Evolutionary conservation across 495 filamentous ascomycete genomes (phyloP).

Genomic region (Daldinia caldariorum): DNA sequence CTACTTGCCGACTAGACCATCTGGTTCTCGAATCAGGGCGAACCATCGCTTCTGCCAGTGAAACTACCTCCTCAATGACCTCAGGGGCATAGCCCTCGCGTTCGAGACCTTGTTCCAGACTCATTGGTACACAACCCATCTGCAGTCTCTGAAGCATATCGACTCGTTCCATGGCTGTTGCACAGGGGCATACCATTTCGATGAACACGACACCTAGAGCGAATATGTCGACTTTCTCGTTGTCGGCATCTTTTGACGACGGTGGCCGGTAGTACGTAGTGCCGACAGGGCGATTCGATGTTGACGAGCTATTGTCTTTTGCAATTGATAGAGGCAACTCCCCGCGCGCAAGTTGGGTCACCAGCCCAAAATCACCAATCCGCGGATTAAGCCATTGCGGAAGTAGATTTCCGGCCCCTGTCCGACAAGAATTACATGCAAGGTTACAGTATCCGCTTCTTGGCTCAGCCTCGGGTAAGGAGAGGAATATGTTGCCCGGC

Average conservation of each 20-base stretch:
- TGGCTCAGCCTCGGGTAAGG: slow-evolving; percentile 44
- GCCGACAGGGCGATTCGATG: slow-evolving; percentile 26
- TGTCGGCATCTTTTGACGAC: slow-evolving; percentile 48
- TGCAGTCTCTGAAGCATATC: slow-evolving; percentile 59
- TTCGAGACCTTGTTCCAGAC: slow-evolving; percentile 23
- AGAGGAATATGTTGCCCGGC: slow-evolving; percentile 98
- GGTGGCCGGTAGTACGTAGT: slow-evolving; percentile 47
- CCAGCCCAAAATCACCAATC: slow-evolving; percentile 67
- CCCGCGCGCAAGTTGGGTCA: slow-evolving; percentile 60
- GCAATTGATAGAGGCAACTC: slow-evolving; percentile 28
- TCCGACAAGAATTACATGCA: slow-evolving; percentile 47
- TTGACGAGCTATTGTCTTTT: background rate
- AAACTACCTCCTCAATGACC: slow-evolving; percentile 53
- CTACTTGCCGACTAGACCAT: slow-evolving; percentile 49
- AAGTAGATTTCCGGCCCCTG: slow-evolving; percentile 1
- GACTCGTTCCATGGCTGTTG: slow-evolving; percentile 65
- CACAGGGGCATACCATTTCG: slow-evolving; percentile 61
- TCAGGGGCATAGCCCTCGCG: slow-evolving; percentile 46
- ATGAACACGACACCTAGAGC: slow-evolving; percentile 65
- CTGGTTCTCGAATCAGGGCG: slow-evolving; percentile 52
- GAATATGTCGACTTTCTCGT: slow-evolving; percentile 65
- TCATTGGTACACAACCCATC: slow-evolving; percentile 32
- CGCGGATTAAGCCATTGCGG: slow-evolving; percentile 60
- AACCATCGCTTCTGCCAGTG: slow-evolving; percentile 60
- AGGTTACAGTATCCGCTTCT: slow-evolving; percentile 43